Conservation (phyloP, 768 basidiomycete species). For the Agaricus bisporus region DNA sequence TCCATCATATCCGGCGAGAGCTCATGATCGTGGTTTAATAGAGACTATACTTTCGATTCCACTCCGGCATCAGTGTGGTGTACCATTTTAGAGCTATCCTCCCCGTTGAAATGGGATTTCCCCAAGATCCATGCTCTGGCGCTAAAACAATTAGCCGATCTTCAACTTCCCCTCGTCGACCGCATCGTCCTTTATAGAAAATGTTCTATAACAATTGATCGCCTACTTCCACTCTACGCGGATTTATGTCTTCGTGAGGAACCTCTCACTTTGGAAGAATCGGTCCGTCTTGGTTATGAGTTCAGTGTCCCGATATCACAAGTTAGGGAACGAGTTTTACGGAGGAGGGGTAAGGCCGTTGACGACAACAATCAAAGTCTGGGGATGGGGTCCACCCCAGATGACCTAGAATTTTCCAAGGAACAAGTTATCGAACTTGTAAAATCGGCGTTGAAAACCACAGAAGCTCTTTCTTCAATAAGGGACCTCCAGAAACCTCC, state of each 20-base stretch:
- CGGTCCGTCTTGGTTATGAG: conserved; percentile 46
- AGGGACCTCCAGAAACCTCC: background rate
- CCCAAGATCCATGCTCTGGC: conserved; percentile 44
- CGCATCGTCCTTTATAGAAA: conserved; percentile 52
- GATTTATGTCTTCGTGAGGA: conserved; percentile 43
- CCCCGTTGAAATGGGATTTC: conserved; percentile 41
- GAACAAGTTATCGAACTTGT: background rate
- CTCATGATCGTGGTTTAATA: background rate
- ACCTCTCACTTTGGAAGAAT: conserved; percentile 49
- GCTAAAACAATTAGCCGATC: conserved; percentile 44
- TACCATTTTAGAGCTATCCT: background rate
- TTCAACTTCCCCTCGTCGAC: conserved; percentile 37
- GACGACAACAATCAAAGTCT: background rate
- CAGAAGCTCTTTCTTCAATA: background rate
- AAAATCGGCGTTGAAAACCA: background rate
- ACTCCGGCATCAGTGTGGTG: conserved; percentile 18
- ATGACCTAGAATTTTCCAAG: background rate
- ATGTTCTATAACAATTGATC: conserved; percentile 37
- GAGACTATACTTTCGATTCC: background rate
- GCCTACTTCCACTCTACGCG: conserved; percentile 50
- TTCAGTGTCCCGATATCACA: conserved; percentile 29
- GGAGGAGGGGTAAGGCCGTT: background rate
- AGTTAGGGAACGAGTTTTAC: conserved; percentile 2
- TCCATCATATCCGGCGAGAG: background rate
- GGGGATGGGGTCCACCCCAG: background rate